Evolutionary conservation across 192 early-diverging fungal species (phyloP).

Genomic region (Coemansia sp.): DNA sequence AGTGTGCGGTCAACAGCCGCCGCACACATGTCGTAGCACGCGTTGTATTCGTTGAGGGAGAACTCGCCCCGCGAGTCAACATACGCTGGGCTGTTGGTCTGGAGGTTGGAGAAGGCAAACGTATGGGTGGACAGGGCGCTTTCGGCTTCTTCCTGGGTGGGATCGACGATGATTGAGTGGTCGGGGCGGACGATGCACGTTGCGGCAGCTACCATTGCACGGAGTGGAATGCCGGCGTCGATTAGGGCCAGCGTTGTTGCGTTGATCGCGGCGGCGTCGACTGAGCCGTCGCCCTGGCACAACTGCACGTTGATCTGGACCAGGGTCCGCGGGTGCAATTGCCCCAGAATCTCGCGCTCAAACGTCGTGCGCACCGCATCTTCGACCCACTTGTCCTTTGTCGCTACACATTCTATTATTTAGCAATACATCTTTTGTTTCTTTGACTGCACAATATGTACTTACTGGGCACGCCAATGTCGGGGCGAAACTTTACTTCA

Average conservation of each 20-base stretch:
- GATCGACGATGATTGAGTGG: constrained; percentile 71
- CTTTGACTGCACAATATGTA: not conserved
- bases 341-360: constrained; percentile 71
- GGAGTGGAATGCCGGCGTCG: constrained; percentile 87
- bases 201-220: constrained; percentile 64
- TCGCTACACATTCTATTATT: constrained; percentile 20
- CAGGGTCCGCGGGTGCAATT: constrained; percentile 81
- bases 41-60: constrained; percentile 57
- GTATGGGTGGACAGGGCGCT: constrained; percentile 73
- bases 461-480: constrained; percentile 57
- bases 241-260: constrained; percentile 80
- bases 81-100: constrained; percentile 45
- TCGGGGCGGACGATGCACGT: constrained; percentile 67
- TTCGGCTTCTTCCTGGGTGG: constrained; percentile 70
- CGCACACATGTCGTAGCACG: constrained; percentile 39
- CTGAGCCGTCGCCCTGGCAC: constrained; percentile 80
- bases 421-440: not conserved
- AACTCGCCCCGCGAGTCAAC: constrained; percentile 76
- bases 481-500: constrained; percentile 75
- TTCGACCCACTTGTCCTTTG: constrained; percentile 76
- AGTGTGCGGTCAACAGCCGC: constrained; percentile 47
- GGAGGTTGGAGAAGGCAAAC: constrained; percentile 66
- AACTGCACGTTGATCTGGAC: constrained; percentile 88
- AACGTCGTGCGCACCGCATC: constrained; percentile 67
- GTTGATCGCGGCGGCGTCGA: constrained; percentile 77